These are phyloP conservation scores for Spergularia marina DNA, from an alignment of 148 eudicot species.

Conservation along the genomic window DNA sequence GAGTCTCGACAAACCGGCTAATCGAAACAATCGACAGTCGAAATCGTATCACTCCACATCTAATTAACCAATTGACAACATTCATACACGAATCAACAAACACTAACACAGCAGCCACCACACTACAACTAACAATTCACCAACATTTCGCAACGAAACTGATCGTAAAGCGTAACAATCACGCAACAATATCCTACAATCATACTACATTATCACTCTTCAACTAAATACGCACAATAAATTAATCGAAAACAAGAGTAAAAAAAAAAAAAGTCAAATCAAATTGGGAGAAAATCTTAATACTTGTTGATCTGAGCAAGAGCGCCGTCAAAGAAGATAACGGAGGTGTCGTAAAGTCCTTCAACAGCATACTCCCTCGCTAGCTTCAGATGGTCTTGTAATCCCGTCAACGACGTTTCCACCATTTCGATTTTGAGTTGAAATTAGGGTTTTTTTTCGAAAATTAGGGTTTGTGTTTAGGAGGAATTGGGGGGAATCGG, in stretches of 20 bases:
- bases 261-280: slow-evolving; percentile 3
- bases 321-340: slow-evolving; percentile 99
- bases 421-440: slow-evolving; percentile 35
- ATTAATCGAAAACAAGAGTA: neutral
- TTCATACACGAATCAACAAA: neutral
- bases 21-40: no score
- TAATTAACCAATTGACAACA: neutral
- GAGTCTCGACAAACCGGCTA: no score
- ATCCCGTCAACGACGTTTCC: slow-evolving; percentile 62
- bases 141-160: neutral
- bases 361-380: slow-evolving; percentile 92
- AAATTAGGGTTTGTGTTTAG: slow-evolving; percentile 13
- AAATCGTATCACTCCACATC: neutral
- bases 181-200: neutral
- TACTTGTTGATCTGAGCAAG: slow-evolving; percentile 99
- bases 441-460: slow-evolving; percentile 17
- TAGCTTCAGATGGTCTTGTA: slow-evolving; percentile 91
- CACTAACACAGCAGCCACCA: neutral
- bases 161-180: neutral
- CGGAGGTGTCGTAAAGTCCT: slow-evolving; percentile 90
- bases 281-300: neutral
- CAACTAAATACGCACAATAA: neutral
- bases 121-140: no score
- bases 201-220: neutral
- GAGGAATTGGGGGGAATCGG: neutral